Conservation (phyloP, 768 basidiomycete species). For the Lentinula lateritia region DNA sequence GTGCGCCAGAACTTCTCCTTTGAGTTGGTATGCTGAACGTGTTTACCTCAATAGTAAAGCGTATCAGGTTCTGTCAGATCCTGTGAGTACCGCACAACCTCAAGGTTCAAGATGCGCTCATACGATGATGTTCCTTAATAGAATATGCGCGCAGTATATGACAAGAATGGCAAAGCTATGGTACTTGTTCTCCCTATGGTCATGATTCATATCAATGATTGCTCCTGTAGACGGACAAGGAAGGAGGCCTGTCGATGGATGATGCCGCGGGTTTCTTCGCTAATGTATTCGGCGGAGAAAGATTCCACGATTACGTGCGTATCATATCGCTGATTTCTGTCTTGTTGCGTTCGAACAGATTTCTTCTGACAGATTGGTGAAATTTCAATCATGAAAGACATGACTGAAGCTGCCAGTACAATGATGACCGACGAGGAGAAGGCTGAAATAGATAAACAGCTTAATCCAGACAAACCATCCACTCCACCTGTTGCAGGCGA, state of each 20-base stretch:
- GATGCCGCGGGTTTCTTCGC: conserved; percentile 95
- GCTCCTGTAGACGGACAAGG: conserved; percentile 57
- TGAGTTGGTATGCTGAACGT: neutral
- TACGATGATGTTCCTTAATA: conserved; percentile 20
- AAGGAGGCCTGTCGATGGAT: conserved; percentile 74
- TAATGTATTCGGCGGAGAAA: conserved; percentile 92
- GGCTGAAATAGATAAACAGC: conserved; percentile 75
- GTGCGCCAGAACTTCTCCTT: conserved; percentile 29
- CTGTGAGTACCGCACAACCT: conserved; percentile 40
- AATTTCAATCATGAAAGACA: conserved; percentile 92
- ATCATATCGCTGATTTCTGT: neutral
- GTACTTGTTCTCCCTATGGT: conserved; percentile 18
- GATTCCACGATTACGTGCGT: conserved; percentile 84
- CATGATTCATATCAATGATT: neutral
- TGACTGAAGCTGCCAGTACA: conserved; percentile 78
- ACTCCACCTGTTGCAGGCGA: conserved; percentile 16
- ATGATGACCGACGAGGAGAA: conserved; percentile 93
- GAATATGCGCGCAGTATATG: conserved; percentile 86
- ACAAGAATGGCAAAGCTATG: conserved; percentile 91
- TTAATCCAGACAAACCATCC: conserved; percentile 34
- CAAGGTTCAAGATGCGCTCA: neutral
- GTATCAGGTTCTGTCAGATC: conserved; percentile 86
- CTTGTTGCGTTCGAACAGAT: neutral
- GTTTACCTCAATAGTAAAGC: conserved; percentile 61
- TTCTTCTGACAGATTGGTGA: conserved; percentile 73